Evolutionary conservation across 2,329 filamentous ascomycete species (phyloP), one percentile per base, ranked within the genome.

Genomic region (Aspergillus sp.): DNA sequence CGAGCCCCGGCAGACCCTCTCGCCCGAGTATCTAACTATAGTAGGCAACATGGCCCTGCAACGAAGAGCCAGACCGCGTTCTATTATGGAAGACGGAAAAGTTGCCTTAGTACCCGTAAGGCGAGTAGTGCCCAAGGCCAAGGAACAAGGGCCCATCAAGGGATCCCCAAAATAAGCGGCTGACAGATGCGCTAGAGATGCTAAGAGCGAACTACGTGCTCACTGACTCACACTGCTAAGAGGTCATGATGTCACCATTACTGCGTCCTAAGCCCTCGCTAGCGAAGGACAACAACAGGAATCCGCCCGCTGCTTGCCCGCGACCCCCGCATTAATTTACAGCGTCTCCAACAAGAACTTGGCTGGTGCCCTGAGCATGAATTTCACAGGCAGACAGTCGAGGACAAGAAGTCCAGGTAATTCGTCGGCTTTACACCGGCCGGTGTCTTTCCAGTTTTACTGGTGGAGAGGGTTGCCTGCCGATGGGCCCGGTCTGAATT

Each of bases 311-410:
- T 35, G 23, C 27, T 9, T 35, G 23, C 27, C 27, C 11, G 49
- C 5, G 6, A 31, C 21, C 51, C 51, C 51, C 51, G 51, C 51
- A 53, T 52, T 37, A 37, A 37, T 37, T n/a, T 31, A 31, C 27
- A 31, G 39, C 11, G 6, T 31, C 35, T 44, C 50, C 40, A 52
- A 44, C 8, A 31, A 31, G 40, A 23, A 52, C 49, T 52, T 52
- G 50, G 50, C 50, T 21, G 50, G 11, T 31, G 50, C 40, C 40
- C 50, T 52, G 50, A 45, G 37, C 40, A 52, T 44, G 27, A 24
- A 31, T 31, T 37, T 39, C 46, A 48, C 27, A 31, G 27, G 27
- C 27, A 31, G 27, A 11, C 27, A 31, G 27, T 31, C 27, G 27
- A 31, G 27, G 8, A 31, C 27, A 31, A 31, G 27, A 31, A n/a